Conservation (phyloP, 106 monocot genomes). For the Alisma plantagoaquatica region DNA sequence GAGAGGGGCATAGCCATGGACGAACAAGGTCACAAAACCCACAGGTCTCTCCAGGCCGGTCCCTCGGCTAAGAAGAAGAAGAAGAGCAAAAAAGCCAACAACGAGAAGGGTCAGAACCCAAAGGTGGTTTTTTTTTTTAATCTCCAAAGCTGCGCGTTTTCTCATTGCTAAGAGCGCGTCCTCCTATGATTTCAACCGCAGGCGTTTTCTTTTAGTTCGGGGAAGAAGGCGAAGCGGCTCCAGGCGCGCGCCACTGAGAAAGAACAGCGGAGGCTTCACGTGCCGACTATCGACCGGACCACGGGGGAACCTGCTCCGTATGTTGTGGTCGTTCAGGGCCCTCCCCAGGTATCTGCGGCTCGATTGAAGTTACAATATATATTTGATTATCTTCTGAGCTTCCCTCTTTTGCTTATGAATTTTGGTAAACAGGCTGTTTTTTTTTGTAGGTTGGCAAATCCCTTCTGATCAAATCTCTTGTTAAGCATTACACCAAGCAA, state of each 20-base stretch:
- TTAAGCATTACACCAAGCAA: conserved; percentile 91
- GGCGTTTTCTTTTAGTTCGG: conserved; percentile 91
- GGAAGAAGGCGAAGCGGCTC: conserved; percentile 67
- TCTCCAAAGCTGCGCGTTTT: background rate
- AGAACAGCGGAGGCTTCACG: conserved; percentile 79
- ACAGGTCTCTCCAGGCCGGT: conserved; percentile 3
- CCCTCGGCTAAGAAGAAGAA: conserved; percentile 16
- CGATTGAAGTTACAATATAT: background rate
- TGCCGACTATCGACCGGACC: conserved; percentile 72
- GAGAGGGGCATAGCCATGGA: too few species aligned
- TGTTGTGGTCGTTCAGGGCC: conserved; percentile 91
- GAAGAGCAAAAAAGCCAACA: conserved; percentile 3
- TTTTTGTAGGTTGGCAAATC: conserved; percentile 99
- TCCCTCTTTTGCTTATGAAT: too few species aligned
- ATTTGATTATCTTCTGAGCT: too few species aligned
- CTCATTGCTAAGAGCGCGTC: background rate
- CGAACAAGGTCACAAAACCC: conserved; percentile 12
- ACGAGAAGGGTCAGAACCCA: conserved; percentile 16
- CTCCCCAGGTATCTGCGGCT: conserved; percentile 44
- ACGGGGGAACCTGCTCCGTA: conserved; percentile 82
- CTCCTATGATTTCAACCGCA: conserved; percentile 12
- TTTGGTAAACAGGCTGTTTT: too few species aligned
- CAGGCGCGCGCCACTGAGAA: conserved; percentile 75
- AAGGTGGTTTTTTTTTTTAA: conserved; percentile 5
- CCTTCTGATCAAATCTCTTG: conserved; percentile 78